Evolutionary conservation across 1,284 basidiomycete genomes (phyloP), one percentile per base, ranked within the genome.

Genomic region (Fomitopsis schrenkii): DNA sequence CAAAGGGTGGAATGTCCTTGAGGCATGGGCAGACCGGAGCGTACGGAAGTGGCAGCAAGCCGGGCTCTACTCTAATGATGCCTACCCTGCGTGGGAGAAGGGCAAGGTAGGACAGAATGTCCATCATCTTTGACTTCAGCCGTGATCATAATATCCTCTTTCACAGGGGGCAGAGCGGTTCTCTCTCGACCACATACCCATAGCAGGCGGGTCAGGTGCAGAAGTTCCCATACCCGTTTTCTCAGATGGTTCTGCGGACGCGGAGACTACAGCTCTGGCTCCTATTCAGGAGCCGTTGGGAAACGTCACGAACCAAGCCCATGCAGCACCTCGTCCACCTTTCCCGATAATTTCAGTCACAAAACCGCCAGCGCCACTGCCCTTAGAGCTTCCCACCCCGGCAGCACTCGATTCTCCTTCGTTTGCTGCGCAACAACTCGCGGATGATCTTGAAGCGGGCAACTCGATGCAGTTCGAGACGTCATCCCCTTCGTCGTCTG

Each of bases 11-110:
- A 91, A 81, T 71, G 91, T 94, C 15, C 77, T 96, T 62, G 94
- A 97, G 74, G 94, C 94, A 22, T 93, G 90, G 88, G 95, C 93
- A 59, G 94, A 96, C 76, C 82, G 83, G 67, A 94, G 93, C 74
- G 80, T 94, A 56, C 83, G 88, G 71, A 87, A 86, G 71, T 97
- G 94, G 94, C 85, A 89, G 62, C 86, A 90, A 68, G 80, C 86
- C 35, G 93, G 93, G 4, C 74, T 94, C 36, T 80, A 93, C 30
- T 76, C 85, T 55, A 81, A 83, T 58, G 65, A 66, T 62, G 35
- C 66, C 69, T 62, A 70, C 73, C 66, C 77, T 15, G 67, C 70
- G 50, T 70, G 74, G 38, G 77, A 79, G 62, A 83, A 82, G 71
- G 78, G 74, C 72, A 82, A 84, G 80, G 85, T 84, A 68, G 61